phyloP scores from a whole-genome alignment of 176 grass and related monocot genomes.

The Coix lacrymajobi region DNA sequence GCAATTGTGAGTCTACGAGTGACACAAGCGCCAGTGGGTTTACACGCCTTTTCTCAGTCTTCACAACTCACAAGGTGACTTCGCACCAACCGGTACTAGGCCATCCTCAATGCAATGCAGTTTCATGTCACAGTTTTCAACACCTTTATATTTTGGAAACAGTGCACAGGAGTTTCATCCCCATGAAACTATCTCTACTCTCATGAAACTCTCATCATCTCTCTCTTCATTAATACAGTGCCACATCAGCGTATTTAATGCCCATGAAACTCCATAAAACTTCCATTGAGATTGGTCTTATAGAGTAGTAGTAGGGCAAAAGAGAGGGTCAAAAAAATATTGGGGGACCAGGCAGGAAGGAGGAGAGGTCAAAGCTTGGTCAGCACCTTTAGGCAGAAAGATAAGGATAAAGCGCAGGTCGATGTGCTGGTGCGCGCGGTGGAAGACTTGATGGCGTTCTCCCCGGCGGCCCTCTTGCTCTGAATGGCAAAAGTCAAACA shows the following conservation, averaged over 20 bases:
- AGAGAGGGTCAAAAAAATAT: not conserved
- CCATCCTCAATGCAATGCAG: too few species aligned
- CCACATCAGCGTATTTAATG: too few species aligned
- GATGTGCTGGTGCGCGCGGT: conserved; percentile 15
- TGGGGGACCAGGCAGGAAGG: conserved; percentile 13
- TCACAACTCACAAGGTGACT: not conserved
- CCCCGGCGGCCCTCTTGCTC: not conserved
- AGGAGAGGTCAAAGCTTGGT: conserved; percentile 24
- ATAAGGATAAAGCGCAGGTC: conserved; percentile 43
- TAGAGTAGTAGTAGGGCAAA: not conserved
- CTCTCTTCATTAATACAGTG: too few species aligned
- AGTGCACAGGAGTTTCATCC: too few species aligned
- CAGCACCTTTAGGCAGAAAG: conserved; percentile 28
- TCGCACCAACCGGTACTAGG: not conserved
- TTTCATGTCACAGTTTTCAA: too few species aligned
- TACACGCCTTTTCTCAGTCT: not conserved
- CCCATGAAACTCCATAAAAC: too few species aligned
- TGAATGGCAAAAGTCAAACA: conserved; percentile 32
- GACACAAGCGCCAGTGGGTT: not conserved
- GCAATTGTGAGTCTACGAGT: not conserved
- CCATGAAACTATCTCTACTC: too few species aligned
- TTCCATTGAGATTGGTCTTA: too few species aligned
- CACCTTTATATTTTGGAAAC: too few species aligned
- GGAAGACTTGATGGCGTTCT: conserved; percentile 49
- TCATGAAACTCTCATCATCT: too few species aligned